phyloP scores from a whole-genome alignment of 208 protist genomes.

The Chromosphaera perkinsii region DNA sequence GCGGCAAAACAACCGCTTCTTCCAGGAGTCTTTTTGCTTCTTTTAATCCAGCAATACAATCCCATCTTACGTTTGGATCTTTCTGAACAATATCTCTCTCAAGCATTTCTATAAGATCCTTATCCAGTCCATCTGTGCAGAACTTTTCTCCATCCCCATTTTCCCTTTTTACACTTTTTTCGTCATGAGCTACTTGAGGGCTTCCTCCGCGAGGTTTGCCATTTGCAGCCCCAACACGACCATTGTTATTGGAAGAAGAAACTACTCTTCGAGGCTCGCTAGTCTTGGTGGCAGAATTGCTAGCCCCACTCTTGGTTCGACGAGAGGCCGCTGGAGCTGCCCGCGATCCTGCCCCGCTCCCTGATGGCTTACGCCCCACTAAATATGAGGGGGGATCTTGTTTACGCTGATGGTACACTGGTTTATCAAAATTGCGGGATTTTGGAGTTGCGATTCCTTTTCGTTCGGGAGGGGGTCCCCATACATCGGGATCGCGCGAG shows the following conservation, averaged over 20 bases:
- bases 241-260: not conserved
- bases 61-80: conserved; percentile 65
- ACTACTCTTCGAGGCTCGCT: not conserved
- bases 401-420: not conserved
- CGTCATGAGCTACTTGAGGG: not conserved
- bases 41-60: conserved; percentile 78
- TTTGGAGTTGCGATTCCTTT: not conserved
- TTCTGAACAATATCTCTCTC: not conserved
- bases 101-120: not conserved
- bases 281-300: too few relatives aligned
- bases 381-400: not conserved
- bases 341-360: not conserved
- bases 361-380: not conserved
- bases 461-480: conserved; percentile 10
- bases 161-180: not conserved
- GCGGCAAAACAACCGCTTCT: conserved; percentile 73
- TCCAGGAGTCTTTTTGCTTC: conserved; percentile 82
- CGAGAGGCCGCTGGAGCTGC: too few relatives aligned
- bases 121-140: not conserved
- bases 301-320: too few relatives aligned
- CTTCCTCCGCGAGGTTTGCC: not conserved
- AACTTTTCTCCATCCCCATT: not conserved
- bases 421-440: not conserved
- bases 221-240: too few relatives aligned
- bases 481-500: conserved; percentile 4